These are phyloP conservation scores for Amniculicola lignicola DNA, from an alignment of 495 filamentous ascomycete species.

Conservation along the genomic window DNA sequence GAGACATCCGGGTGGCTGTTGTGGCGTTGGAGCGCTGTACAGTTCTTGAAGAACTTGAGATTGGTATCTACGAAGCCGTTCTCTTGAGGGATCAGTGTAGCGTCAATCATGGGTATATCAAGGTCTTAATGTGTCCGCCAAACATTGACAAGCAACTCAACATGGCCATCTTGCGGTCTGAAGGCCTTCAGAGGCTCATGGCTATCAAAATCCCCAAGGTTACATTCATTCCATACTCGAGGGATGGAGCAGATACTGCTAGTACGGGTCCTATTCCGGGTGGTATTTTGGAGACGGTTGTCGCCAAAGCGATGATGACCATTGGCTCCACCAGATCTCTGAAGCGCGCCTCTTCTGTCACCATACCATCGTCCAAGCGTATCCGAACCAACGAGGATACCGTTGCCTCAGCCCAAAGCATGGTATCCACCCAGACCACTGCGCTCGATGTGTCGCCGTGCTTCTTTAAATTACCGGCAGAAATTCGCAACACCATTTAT, in stretches of 20 bases:
- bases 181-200: neutral
- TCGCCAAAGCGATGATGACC: slow-evolving; percentile 25
- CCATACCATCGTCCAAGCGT: neutral
- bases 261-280: slow-evolving; percentile 21
- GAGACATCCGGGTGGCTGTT: too few relatives aligned
- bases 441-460: neutral
- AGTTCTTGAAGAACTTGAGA: too few relatives aligned
- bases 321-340: neutral
- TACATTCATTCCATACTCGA: neutral
- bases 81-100: too few relatives aligned
- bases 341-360: neutral
- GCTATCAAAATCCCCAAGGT: neutral
- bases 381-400: neutral
- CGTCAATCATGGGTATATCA: too few relatives aligned
- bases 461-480: slow-evolving; percentile 10
- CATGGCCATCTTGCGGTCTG: neutral
- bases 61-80: too few relatives aligned
- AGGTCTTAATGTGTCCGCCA: too few relatives aligned
- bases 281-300: slow-evolving; percentile 16
- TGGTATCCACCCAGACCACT: neutral
- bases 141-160: neutral
- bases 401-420: neutral
- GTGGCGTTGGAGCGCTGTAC: too few relatives aligned
- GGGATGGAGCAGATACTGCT: neutral
- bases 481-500: slow-evolving; percentile 16